Conservation (phyloP, 2,329 filamentous ascomycete species). For the Penicillium janthinellum region DNA sequence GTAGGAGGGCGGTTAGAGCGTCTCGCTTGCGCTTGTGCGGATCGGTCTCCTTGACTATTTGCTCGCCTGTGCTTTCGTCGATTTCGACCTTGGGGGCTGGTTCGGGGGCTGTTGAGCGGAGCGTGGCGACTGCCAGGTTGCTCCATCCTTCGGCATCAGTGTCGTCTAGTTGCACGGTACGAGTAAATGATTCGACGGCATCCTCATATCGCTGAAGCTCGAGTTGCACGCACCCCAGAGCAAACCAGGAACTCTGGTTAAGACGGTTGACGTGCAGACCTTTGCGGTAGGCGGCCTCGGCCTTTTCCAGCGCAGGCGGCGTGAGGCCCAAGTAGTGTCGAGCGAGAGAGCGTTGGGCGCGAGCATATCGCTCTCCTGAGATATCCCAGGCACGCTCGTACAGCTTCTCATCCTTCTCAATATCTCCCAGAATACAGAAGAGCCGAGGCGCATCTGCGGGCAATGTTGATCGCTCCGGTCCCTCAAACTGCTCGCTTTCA, state of each 20-base stretch:
- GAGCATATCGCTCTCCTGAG: slow-evolving; percentile 76
- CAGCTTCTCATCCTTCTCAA: slow-evolving; percentile 72
- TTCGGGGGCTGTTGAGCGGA: slow-evolving; percentile 51
- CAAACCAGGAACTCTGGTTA: slow-evolving; percentile 83
- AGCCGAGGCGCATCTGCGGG: slow-evolving; percentile 83
- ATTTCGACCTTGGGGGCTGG: slow-evolving; percentile 31
- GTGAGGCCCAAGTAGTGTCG: slow-evolving; percentile 71
- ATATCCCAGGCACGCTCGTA: slow-evolving; percentile 89
- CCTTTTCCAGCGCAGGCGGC: slow-evolving; percentile 62
- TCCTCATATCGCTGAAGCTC: slow-evolving; percentile 74
- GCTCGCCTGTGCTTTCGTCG: slow-evolving; percentile 29
- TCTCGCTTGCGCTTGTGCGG: slow-evolving; percentile 68
- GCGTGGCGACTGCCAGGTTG: slow-evolving; percentile 83
- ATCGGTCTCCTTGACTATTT: slow-evolving; percentile 41
- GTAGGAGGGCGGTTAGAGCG: slow-evolving; percentile 81
- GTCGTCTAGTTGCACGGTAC: slow-evolving; percentile 82
- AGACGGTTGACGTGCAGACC: slow-evolving; percentile 79
- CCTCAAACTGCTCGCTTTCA: slow-evolving; percentile 62
- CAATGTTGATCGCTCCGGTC: slow-evolving; percentile 68
- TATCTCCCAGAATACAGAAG: slow-evolving; percentile 90
- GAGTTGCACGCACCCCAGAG: slow-evolving; percentile 83
- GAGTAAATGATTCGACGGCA: slow-evolving; percentile 79
- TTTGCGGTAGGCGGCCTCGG: slow-evolving; percentile 74
- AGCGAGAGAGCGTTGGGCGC: slow-evolving; percentile 84
- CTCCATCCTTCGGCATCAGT: slow-evolving; percentile 92